These are phyloP conservation scores for Auricularia sp. DNA, from an alignment of 768 basidiomycete genomes.

Conservation along the genomic window DNA sequence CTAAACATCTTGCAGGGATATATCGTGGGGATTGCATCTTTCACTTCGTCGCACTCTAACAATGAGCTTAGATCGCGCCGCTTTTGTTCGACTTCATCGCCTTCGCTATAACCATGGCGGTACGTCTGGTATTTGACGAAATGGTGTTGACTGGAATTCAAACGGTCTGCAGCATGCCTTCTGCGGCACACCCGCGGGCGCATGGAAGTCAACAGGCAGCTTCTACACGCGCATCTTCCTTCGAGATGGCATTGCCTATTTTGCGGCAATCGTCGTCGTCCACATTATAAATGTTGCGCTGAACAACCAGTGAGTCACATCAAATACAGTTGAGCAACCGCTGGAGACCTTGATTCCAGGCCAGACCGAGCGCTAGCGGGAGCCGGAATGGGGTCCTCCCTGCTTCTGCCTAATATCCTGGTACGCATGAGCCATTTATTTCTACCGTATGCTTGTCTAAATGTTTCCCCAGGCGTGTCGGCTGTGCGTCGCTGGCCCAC, in stretches of 20 bases:
- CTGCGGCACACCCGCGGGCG: too few relatives aligned
- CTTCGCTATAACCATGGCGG: not conserved
- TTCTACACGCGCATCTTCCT: not conserved
- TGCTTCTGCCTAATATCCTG: not conserved
- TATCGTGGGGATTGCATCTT: too few relatives aligned
- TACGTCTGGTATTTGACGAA: not conserved
- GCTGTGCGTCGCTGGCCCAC: too few relatives aligned
- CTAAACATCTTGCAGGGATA: not conserved
- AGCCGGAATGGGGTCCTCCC: not conserved
- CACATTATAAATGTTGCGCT: not conserved
- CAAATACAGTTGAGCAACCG: not conserved
- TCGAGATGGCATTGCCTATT: not conserved
- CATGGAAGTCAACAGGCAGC: not conserved
- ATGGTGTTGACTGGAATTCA: too few relatives aligned
- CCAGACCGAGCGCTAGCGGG: not conserved
- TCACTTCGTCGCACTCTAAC: too few relatives aligned
- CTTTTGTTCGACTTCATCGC: not conserved
- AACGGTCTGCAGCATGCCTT: too few relatives aligned
- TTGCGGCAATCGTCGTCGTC: not conserved
- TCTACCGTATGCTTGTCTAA: too few relatives aligned
- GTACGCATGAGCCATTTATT: not conserved
- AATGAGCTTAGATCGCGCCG: not conserved
- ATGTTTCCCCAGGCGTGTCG: too few relatives aligned
- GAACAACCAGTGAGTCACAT: not conserved
- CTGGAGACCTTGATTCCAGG: not conserved